Evolutionary conservation across 305 asterid genomes (phyloP).

Genomic region (Withania somnifera): DNA sequence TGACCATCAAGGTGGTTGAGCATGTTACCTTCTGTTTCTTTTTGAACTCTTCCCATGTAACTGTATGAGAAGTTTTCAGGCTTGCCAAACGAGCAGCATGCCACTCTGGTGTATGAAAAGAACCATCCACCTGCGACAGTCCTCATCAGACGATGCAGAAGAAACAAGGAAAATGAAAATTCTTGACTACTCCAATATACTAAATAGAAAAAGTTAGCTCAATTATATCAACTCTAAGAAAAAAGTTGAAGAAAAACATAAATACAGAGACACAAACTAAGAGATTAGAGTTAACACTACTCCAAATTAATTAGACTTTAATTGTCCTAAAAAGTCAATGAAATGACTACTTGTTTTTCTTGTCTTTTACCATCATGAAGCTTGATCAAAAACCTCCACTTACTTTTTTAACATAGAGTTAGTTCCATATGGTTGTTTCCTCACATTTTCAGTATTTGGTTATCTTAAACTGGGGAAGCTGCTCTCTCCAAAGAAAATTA

Average conservation of each 20-base stretch:
- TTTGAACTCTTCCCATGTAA: conserved; percentile 97
- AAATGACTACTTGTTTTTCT: not conserved
- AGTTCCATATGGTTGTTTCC: not conserved
- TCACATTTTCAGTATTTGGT: not conserved
- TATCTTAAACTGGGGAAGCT: not conserved
- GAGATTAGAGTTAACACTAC: not conserved
- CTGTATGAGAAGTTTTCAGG: conserved; percentile 89
- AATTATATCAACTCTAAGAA: not conserved
- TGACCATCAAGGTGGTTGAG: not conserved
- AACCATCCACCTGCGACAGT: conserved; percentile 98
- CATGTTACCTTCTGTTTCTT: conserved; percentile 78
- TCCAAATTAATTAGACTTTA: not conserved
- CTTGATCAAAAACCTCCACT: not conserved
- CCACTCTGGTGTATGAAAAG: conserved; percentile 99
- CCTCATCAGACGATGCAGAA: conserved; percentile 72
- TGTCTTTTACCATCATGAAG: not conserved
- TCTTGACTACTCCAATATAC: not conserved
- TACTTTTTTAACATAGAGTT: not conserved
- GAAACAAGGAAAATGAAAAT: not conserved
- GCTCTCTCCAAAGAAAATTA: not conserved
- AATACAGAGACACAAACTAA: not conserved
- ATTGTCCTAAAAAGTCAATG: not conserved
- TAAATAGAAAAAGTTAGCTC: not conserved
- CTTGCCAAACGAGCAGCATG: conserved; percentile 99
- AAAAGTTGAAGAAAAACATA: not conserved